These are phyloP conservation scores for Hortaea werneckii DNA, from an alignment of 2,329 filamentous ascomycete species.

Conservation along the genomic window DNA sequence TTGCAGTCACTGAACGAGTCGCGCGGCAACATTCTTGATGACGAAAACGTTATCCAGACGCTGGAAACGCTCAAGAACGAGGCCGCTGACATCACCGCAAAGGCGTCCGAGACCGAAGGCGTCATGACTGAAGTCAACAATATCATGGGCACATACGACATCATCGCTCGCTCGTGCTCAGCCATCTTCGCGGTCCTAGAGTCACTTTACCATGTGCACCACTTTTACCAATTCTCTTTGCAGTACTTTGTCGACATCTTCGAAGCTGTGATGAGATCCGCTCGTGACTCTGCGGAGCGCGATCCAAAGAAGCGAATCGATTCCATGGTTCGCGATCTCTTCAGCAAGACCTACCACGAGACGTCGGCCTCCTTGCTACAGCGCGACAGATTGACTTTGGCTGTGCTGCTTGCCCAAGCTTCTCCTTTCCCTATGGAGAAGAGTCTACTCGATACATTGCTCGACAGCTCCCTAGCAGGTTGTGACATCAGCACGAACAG, in stretches of 20 bases:
- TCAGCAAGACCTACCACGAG: constrained; percentile 81
- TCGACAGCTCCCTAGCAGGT: constrained; percentile 67
- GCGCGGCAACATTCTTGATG: constrained; percentile 92
- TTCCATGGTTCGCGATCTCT: constrained; percentile 82
- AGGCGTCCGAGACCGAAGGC: constrained; percentile 93
- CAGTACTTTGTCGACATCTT: constrained; percentile 99
- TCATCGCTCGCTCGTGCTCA: constrained; percentile 89
- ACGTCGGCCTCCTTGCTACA: constrained; percentile 90
- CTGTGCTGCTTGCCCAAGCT: constrained; percentile 88
- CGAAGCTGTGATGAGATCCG: constrained; percentile 75
- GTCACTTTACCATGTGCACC: constrained; percentile 94
- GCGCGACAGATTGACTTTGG: constrained; percentile 86
- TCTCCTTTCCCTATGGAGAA: constrained; percentile 96
- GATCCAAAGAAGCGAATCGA: constrained; percentile 60
- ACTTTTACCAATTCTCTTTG: constrained; percentile 98
- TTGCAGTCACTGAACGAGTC: constrained; percentile 95
- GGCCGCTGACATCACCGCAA: constrained; percentile 86
- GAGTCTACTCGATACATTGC: constrained; percentile 70
- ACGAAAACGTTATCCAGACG: constrained; percentile 96
- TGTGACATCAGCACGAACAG: constrained; percentile 65
- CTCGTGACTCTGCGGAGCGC: constrained; percentile 58
- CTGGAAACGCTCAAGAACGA: constrained; percentile 97
- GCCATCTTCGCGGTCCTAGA: constrained; percentile 95
- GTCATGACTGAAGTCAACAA: constrained; percentile 97
- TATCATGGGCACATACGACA: constrained; percentile 87